Evolutionary conservation across 257 asterid species (phyloP), one percentile per base, ranked within the genome.

Genomic region (Vinca minor): DNA sequence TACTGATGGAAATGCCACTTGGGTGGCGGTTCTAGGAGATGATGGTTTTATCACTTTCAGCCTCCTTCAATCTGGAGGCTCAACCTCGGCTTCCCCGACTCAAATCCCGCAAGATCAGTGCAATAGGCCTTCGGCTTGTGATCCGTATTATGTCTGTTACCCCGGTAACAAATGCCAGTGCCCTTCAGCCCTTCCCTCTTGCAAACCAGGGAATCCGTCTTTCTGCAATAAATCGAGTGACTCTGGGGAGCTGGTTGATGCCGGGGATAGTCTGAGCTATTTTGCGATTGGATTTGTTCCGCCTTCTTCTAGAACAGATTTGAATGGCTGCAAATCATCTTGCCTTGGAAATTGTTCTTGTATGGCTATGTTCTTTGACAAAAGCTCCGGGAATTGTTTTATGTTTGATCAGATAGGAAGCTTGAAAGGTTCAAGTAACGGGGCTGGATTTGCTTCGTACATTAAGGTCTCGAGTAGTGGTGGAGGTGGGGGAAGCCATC

Each of bases 61-160:
- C 60, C 64, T 67, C 76, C 97, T 93, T 66, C 83, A 72, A 69
- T 45, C 53, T 25, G 72, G 58, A 3, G 76, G 78, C 46, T 68
- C 84, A 12, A 2, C 69, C 4, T 59, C 25, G 38, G 79, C 83
- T 21, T 81, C 95, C 1, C 5, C 77, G 3, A 75, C 71, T 10
- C 82, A 31, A 74, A 85, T 93, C 64, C 99, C 99, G 10, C 75
- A 70, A 39, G 87, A 91, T 68, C 79, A 69, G 39, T 91, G 98
- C 48, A 76, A 87, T 31, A 79, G 85, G 13, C 96, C 95, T 0
- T 72, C 95, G 23, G 90, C 96, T n/a, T 91, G 98, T 64, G 91
- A 82, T 49, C 87, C 95, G 0, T 86, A 77, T 64, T 69, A 42
- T 25, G 71, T 83, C 1, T 91, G 98, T 74, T 76, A 68, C 66